Conservation (phyloP, 148 eudicot species). For the Talinum fruticosum region DNA sequence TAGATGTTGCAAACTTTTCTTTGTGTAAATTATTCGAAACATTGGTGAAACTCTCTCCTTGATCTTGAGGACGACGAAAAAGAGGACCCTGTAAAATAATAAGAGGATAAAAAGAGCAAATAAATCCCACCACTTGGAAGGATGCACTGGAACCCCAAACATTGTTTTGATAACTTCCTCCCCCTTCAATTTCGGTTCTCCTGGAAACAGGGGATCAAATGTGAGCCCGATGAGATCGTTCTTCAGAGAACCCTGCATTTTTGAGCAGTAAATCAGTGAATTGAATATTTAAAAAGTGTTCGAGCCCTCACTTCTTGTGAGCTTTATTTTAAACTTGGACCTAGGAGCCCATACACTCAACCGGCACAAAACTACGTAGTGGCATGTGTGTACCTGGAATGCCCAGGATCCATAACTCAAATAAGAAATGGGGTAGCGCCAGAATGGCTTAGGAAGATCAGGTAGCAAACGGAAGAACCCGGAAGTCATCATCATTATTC, state of each 20-base stretch:
- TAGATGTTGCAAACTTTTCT: conserved; percentile 51
- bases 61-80: conserved; percentile 55
- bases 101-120: conserved; percentile 44
- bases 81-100: conserved; percentile 47
- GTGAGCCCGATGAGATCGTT: conserved; percentile 65
- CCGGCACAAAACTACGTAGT: neutral
- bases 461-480: conserved; percentile 82
- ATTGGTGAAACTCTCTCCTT: conserved; percentile 55
- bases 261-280: neutral
- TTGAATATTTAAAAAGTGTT: neutral
- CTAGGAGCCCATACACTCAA: neutral
- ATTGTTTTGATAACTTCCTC: conserved; percentile 39
- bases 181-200: conserved; percentile 51
- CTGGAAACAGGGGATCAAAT: conserved; percentile 57
- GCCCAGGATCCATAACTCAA: conserved; percentile 76
- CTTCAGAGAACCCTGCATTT: conserved; percentile 68
- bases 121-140: conserved; percentile 80
- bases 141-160: conserved; percentile 51
- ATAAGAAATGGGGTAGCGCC: conserved; percentile 86
- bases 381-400: conserved; percentile 49
- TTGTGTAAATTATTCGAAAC: conserved; percentile 39
- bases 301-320: neutral
- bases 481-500: conserved; percentile 88
- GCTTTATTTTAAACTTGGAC: neutral
- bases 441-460: conserved; percentile 75